phyloP scores from a whole-genome alignment of 371 early-diverging fungal species.

The Capillidium heterosporum region DNA sequence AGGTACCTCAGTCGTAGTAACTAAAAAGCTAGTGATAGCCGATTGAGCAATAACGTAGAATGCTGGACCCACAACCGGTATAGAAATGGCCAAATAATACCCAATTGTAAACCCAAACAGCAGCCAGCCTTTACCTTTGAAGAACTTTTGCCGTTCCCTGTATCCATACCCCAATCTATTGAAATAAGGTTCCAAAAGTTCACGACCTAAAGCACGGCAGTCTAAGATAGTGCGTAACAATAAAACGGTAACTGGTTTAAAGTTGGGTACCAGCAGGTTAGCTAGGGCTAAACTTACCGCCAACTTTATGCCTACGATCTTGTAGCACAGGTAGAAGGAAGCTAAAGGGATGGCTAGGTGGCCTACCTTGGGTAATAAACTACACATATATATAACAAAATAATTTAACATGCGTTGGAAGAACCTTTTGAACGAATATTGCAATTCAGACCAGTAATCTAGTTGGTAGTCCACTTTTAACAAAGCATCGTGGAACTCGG shows the following conservation, averaged over 20 bases:
- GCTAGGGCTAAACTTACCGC: constrained; percentile 21
- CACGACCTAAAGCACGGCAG: constrained; percentile 37
- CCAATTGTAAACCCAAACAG: constrained; percentile 40
- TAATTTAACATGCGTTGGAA: constrained; percentile 27
- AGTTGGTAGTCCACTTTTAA: constrained; percentile 15
- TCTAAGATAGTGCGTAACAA: constrained; percentile 32
- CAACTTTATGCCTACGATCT: constrained; percentile 22
- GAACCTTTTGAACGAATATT: constrained; percentile 20
- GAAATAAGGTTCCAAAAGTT: constrained; percentile 44
- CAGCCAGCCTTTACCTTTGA: constrained; percentile 34
- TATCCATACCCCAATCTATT: constrained; percentile 28
- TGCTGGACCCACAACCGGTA: neutral
- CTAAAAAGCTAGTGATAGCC: neutral
- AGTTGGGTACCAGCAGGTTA: constrained; percentile 23
- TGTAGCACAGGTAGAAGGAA: constrained; percentile 23
- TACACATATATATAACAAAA: constrained; percentile 21
- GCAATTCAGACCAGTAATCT: constrained; percentile 31
- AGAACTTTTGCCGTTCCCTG: constrained; percentile 31
- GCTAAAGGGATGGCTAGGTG: constrained; percentile 35
- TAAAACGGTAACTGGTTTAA: constrained; percentile 14
- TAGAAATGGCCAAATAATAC: constrained; percentile 17
- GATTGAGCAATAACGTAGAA: constrained; percentile 5
- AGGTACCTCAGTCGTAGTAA: neutral
- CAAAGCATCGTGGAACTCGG: constrained; percentile 11
- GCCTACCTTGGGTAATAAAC: constrained; percentile 33